Conservation (phyloP, 1,284 basidiomycete species). For the Xanthoconium separans region DNA sequence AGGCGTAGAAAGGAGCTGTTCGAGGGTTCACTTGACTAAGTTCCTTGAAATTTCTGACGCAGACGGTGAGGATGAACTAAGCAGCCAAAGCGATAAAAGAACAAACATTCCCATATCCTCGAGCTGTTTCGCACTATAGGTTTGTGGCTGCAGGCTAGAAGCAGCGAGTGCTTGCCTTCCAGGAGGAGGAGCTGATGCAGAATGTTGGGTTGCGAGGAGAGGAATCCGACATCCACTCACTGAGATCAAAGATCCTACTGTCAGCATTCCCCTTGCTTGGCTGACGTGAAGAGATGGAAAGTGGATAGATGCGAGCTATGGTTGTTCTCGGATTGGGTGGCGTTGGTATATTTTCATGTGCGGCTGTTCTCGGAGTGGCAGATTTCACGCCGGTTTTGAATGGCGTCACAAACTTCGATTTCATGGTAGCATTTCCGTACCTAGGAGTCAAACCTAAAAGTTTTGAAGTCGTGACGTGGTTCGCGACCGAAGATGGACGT, state of each 20-base stretch:
- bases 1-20: conserved; percentile 65
- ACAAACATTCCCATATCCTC: conserved; percentile 61
- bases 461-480: conserved; percentile 12
- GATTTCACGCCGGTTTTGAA: conserved; percentile 59
- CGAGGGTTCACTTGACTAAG: conserved; percentile 58
- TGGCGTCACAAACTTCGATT: conserved; percentile 61
- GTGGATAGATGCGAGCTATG: conserved; percentile 25
- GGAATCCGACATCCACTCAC: conserved; percentile 30
- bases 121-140: conserved; percentile 50
- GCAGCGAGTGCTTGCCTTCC: conserved; percentile 46
- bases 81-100: not conserved
- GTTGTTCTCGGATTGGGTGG: not conserved
- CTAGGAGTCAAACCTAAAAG: conserved; percentile 37
- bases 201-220: conserved; percentile 1
- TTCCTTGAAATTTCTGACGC: conserved; percentile 51
- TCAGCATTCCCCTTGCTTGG: conserved; percentile 13
- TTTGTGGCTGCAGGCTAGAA: conserved; percentile 60
- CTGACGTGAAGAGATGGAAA: conserved; percentile 7
- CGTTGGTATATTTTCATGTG: not conserved
- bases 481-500: conserved; percentile 18
- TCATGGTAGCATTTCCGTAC: conserved; percentile 25
- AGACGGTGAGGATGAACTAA: conserved; percentile 13
- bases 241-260: conserved; percentile 42
- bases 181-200: conserved; percentile 38
- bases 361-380: conserved; percentile 9